These are phyloP conservation scores for Zalaria obscura DNA, from an alignment of 2,329 filamentous ascomycete species.

Conservation along the genomic window DNA sequence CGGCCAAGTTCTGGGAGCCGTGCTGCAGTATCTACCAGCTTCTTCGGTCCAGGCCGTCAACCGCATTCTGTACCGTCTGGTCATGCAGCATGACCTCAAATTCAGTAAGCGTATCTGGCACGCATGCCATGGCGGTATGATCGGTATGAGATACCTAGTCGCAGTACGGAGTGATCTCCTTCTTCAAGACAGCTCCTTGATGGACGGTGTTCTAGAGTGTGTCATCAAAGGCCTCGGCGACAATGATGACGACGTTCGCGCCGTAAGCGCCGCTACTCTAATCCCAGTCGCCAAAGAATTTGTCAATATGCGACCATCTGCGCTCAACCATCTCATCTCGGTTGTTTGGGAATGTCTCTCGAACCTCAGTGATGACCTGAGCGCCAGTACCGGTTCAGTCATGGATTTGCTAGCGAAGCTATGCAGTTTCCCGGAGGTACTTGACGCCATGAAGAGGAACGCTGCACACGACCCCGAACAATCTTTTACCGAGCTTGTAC, in stretches of 20 bases:
- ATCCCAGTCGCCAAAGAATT: conserved; percentile 95
- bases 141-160: conserved; percentile 86
- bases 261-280: conserved; percentile 91
- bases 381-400: conserved; percentile 91
- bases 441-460: conserved; percentile 86
- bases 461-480: conserved; percentile 70
- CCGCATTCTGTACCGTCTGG: conserved; percentile 69
- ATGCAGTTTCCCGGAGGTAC: conserved; percentile 83
- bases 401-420: conserved; percentile 96
- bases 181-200: conserved; percentile 66
- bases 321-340: conserved; percentile 70
- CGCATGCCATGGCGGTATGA: conserved; percentile 95
- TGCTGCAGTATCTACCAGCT: conserved; percentile 69
- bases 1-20: conserved; percentile 81
- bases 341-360: conserved; percentile 97
- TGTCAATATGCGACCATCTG: conserved; percentile 65
- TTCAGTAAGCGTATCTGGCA: conserved; percentile 73
- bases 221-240: conserved; percentile 93
- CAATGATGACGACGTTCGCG: conserved; percentile 85
- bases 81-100: conserved; percentile 75
- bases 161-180: conserved; percentile 88
- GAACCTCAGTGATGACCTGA: conserved; percentile 91
- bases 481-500: conserved; percentile 84
- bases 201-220: conserved; percentile 81
- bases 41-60: conserved; percentile 76